Conservation (phyloP, 2,329 filamentous ascomycete species). For the Lanzia echinophila region DNA sequence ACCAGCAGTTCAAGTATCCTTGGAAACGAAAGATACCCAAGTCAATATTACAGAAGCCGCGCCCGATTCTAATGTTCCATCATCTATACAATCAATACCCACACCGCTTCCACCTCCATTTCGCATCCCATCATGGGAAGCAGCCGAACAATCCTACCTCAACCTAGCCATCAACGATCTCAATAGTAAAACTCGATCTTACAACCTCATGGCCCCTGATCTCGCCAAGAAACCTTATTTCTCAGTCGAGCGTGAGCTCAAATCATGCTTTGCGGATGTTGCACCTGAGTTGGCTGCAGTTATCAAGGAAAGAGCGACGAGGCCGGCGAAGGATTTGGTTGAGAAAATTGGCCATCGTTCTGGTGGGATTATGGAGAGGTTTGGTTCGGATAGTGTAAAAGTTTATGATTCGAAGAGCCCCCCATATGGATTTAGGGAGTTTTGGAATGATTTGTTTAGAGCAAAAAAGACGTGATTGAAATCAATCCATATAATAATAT, state of each 20-base stretch:
- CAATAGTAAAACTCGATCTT: slow-evolving; percentile 74
- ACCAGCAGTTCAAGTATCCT: slow-evolving; percentile 13
- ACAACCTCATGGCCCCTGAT: slow-evolving; percentile 91
- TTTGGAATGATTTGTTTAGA: slow-evolving; percentile 74
- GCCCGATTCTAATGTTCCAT: slow-evolving; percentile 2
- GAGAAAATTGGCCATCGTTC: slow-evolving; percentile 38
- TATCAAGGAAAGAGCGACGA: slow-evolving; percentile 61
- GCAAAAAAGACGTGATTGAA: slow-evolving; percentile 12
- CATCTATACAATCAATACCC: slow-evolving; percentile 13
- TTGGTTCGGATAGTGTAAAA: slow-evolving; percentile 48
- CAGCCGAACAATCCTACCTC: slow-evolving; percentile 67
- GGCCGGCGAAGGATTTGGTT: slow-evolving; percentile 36
- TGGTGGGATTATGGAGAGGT: slow-evolving; percentile 53
- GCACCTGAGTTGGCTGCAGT: slow-evolving; percentile 67
- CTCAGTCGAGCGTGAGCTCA: slow-evolving; percentile 73
- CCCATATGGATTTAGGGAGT: slow-evolving; percentile 80
- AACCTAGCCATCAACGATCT: slow-evolving; percentile 68
- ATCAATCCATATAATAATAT: neutral
- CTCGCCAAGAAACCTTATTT: slow-evolving; percentile 92
- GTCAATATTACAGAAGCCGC: slow-evolving; percentile 1
- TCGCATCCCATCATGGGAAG: slow-evolving; percentile 71
- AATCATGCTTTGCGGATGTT: slow-evolving; percentile 76
- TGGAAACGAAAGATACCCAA: slow-evolving; percentile 15
- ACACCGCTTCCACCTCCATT: slow-evolving; percentile 52
- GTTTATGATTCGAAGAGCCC: slow-evolving; percentile 69